Conservation (phyloP, 176 grass and related monocot genomes). For the Canna indica region DNA sequence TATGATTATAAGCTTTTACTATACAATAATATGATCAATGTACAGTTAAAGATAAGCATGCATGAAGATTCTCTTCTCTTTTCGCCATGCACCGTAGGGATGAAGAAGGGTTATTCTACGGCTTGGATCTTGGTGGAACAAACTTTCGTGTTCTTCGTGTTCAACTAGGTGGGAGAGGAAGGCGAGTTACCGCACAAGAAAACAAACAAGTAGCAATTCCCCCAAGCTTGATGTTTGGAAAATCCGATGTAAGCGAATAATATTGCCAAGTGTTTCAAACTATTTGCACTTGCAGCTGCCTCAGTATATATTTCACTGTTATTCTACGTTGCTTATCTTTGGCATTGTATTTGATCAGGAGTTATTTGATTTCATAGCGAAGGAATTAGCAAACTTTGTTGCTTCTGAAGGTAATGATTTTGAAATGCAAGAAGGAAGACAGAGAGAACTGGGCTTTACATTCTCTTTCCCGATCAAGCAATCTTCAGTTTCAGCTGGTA, state of each 20-base stretch:
- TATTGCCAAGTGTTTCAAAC: not conserved
- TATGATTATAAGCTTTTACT: no score
- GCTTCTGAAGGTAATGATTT: constrained; percentile 37
- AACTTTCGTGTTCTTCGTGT: constrained; percentile 68
- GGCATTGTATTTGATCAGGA: no score
- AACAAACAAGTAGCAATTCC: constrained; percentile 50
- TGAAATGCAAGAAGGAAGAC: constrained; percentile 24
- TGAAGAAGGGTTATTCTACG: constrained; percentile 73
- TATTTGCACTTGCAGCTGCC: not conserved
- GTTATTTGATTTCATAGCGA: constrained; percentile 79
- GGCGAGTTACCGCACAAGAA: constrained; percentile 29
- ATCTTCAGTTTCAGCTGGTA: constrained; percentile 48
- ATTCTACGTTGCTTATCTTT: constrained; percentile 9
- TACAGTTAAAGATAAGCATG: not conserved
- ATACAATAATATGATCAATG: no score
- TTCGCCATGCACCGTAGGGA: not conserved
- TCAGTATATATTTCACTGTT: no score
- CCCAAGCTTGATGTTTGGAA: constrained; percentile 56
- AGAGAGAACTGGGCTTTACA: constrained; percentile 67
- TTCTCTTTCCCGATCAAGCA: constrained; percentile 96
- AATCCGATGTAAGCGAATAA: constrained; percentile 34
- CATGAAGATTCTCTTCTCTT: not conserved
- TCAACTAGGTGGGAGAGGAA: constrained; percentile 46
- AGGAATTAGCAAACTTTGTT: constrained; percentile 54
- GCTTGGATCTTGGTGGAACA: constrained; percentile 82